Base-by-base conservation (phyloP, 192 early-diverging fungal species). In the Umbelopsis vinacea region DNA sequence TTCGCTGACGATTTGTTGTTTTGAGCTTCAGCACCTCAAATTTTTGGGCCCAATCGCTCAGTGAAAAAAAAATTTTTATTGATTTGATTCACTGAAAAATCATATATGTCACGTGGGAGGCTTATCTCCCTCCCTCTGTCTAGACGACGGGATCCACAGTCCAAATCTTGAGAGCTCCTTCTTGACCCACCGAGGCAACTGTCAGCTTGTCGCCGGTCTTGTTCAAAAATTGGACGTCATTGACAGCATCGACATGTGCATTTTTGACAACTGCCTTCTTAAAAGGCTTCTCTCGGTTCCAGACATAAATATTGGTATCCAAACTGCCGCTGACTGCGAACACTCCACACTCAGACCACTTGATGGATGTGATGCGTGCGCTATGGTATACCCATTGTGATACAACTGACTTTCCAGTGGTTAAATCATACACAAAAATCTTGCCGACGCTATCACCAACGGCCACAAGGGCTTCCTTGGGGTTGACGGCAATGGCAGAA, bases 231-330 rank as follows among this genome's bases (percentile, higher is more conserved):
- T 66, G 81, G 12, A 90, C 92, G 3, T 90, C 84, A n/a, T 86
- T 88, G 0, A 93, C 93, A 63, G 87, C 86, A 68, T 92, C 94
- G 33, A 90, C 78, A 67, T 99, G 97, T 5, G 96, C 96, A 37
- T 90, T 86, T 67, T 76, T 75, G 69, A 98, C 92, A 11, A 83
- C 69, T 29, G 95, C 86, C 72, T 88, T 88, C 74, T 92, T 93
- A 74, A 86, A 85, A 24, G 95, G 93, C 55, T 89, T 87, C 67
- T 93, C 91, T 7, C 89, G 82, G 75, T 86, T 92, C 96, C 96
- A 99, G 6, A 98, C 86, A 78, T 92, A 94, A 38, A 98, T 88
- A 80, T 94, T 89, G 66, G 94, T 95, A 79, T 99, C 97, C 35
- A 97, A 83, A 33, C 91, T 89, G 19, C 89, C 91, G 46, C 92